These are phyloP conservation scores for Chaetothyriales sp. DNA, from an alignment of 2,329 filamentous ascomycete genomes.

Conservation along the genomic window DNA sequence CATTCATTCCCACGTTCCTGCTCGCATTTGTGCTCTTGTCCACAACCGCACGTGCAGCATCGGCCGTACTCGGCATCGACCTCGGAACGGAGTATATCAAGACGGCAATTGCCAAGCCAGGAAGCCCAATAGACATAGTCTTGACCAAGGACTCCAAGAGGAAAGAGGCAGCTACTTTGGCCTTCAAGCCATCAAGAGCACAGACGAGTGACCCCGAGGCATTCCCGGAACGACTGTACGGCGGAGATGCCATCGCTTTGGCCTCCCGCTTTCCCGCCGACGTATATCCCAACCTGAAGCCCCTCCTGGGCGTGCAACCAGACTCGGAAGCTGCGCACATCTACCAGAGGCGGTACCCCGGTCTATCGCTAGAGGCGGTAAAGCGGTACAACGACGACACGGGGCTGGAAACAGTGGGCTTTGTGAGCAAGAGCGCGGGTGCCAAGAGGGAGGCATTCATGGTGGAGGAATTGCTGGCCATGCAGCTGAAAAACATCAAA, in stretches of 20 bases:
- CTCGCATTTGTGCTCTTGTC: slow-evolving; percentile 42
- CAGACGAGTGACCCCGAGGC: slow-evolving; percentile 45
- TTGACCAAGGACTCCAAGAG: slow-evolving; percentile 94
- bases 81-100: slow-evolving; percentile 96
- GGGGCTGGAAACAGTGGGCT: slow-evolving; percentile 56
- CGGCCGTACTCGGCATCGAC: slow-evolving; percentile 82
- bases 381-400: slow-evolving; percentile 30
- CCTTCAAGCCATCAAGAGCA: slow-evolving; percentile 74
- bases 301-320: slow-evolving; percentile 60
- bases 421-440: slow-evolving; percentile 60
- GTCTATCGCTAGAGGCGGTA: slow-evolving; percentile 51
- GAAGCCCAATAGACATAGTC: slow-evolving; percentile 93
- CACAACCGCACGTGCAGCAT: slow-evolving; percentile 44
- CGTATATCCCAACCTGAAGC: slow-evolving; percentile 88
- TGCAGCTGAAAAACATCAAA: slow-evolving; percentile 87
- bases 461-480: slow-evolving; percentile 87
- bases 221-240: slow-evolving; percentile 83
- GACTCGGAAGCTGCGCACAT: slow-evolving; percentile 48
- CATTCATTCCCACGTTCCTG: slow-evolving; percentile 34
- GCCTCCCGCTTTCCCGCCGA: slow-evolving; percentile 80
- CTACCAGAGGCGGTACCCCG: slow-evolving; percentile 66
- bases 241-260: slow-evolving; percentile 78
- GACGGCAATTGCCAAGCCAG: slow-evolving; percentile 87
- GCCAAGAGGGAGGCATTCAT: slow-evolving; percentile 52
- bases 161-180: slow-evolving; percentile 82